These are phyloP conservation scores for Marchantia paleacea DNA, from an alignment of 225 moss, liverwort and hornwort species.

Conservation along the genomic window DNA sequence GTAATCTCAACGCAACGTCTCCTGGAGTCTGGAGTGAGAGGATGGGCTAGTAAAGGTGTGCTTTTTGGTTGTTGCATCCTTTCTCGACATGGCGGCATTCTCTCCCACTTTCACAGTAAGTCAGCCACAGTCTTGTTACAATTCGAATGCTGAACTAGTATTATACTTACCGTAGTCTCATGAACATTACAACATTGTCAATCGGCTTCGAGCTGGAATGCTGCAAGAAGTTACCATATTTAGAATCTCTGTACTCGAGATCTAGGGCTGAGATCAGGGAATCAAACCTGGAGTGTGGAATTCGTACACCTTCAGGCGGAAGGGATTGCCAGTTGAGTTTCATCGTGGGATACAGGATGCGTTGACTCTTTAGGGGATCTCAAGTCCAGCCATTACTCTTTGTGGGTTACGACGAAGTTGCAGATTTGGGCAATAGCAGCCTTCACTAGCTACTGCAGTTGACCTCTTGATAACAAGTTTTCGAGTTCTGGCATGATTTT, in stretches of 20 bases:
- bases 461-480: background rate
- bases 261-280: background rate
- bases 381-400: too few relatives aligned
- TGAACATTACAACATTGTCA: background rate
- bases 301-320: background rate
- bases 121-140: background rate
- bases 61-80: background rate
- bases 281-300: background rate
- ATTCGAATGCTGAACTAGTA: background rate
- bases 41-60: background rate
- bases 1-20: background rate
- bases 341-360: background rate
- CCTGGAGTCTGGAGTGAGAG: slow-evolving; percentile 5
- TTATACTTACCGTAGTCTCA: background rate
- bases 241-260: background rate
- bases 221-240: background rate
- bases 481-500: background rate
- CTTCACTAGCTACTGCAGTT: too few relatives aligned
- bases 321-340: background rate
- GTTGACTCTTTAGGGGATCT: background rate
- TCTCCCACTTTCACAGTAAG: slow-evolving; percentile 28
- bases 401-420: too few relatives aligned
- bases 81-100: slow-evolving; percentile 27
- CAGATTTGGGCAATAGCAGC: too few relatives aligned
- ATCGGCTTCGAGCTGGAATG: background rate